Conservation (phyloP, 768 basidiomycete genomes). For the Collybia nuda region DNA sequence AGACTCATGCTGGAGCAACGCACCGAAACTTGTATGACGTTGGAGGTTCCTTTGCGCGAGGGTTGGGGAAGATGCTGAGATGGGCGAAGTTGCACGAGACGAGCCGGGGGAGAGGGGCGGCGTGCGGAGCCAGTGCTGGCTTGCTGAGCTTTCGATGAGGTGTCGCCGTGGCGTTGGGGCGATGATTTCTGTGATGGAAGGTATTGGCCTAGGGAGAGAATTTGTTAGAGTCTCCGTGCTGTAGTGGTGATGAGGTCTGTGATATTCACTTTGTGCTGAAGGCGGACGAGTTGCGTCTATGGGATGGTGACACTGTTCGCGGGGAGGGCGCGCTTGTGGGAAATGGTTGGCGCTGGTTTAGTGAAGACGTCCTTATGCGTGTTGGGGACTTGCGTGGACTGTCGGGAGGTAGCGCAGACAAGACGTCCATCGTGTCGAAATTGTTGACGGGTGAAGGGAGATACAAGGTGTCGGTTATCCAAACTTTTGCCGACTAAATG, state of each 20-base stretch:
- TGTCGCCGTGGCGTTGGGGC: constrained; percentile 70
- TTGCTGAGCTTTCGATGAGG: constrained; percentile 57
- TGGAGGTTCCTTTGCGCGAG: constrained; percentile 21
- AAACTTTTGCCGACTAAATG: no score
- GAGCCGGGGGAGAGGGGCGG: constrained; percentile 46
- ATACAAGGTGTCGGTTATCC: background rate
- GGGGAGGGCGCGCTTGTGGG: constrained; percentile 26
- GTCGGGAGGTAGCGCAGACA: constrained; percentile 39
- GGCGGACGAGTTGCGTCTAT: constrained; percentile 8
- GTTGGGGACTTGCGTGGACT: constrained; percentile 23
- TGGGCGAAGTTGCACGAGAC: constrained; percentile 47
- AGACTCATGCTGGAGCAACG: constrained; percentile 35
- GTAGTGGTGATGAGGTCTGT: background rate
- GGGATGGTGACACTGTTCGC: constrained; percentile 7
- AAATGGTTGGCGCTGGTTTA: constrained; percentile 19
- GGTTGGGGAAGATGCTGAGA: constrained; percentile 20
- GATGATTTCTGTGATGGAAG: constrained; percentile 40
- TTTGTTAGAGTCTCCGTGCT: background rate
- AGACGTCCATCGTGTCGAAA: constrained; percentile 31
- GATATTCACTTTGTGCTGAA: constrained; percentile 1
- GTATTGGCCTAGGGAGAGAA: background rate
- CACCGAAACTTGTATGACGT: constrained; percentile 37
- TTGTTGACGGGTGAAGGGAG: constrained; percentile 2
- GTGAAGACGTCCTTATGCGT: constrained; percentile 29
- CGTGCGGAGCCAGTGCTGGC: constrained; percentile 59